Base-by-base conservation (phyloP, 257 asterid species). In the Capsicum rhomboideum region DNA sequence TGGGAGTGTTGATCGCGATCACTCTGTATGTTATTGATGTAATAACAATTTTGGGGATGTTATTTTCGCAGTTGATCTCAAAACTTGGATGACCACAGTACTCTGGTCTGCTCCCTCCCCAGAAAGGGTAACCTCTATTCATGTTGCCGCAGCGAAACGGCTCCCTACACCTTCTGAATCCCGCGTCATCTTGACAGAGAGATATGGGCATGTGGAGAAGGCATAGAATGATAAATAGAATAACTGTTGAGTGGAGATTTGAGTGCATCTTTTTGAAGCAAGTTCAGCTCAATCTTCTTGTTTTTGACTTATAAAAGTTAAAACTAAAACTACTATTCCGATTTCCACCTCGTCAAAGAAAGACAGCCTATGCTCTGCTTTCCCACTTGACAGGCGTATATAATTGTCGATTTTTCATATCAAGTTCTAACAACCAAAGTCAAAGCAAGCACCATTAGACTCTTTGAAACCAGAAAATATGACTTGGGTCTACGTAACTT, bases 11-110 rank as follows among this genome's bases (percentile, higher is more conserved):
- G 2, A 86, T 42, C 0, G 2, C 1, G 0, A 90, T 80, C 72
- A 93, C 85, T 1, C 87, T 86, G 58, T 91, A 92, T 21, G 4
- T 0, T 6, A 16, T 6, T 0, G 92, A 82, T 8, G 82, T 74
- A 16, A 84, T 84, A 79, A 42, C 66, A 14, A 93, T 68, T 2
- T 17, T 55, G n/a, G 89, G 86, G 82, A 72, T n/a, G 2, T 46
- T 34, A 8, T 14, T 26, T 9, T 34, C 55, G 88, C 98, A 94
- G 34, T 0, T 54, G 42, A 94, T 85, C 84, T 84, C 53, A 83
- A 91, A 93, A 11, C 93, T 93, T 0, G 93, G 94, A 29, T 82
- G 56, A 31, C 97, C 95, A 37, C 98, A 94, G 23, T 37, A 37
- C 0, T 5, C 5, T 0, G 93, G 88, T 14, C 93, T 90, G 14